Base-by-base conservation (phyloP, 2,329 filamentous ascomycete species). In the Sporothrix mexicana region DNA sequence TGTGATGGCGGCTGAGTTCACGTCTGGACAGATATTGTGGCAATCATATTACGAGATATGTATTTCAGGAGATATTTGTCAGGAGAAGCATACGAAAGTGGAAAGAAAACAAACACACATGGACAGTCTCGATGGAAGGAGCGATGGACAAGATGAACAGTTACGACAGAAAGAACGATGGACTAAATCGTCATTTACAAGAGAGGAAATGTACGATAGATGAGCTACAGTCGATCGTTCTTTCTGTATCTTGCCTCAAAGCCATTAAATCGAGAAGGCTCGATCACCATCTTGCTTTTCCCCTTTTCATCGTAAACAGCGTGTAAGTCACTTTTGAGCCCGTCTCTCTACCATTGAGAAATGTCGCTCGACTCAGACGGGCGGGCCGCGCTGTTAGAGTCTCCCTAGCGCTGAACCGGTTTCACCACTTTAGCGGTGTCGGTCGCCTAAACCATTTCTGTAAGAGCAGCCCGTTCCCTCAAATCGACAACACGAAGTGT, bases 341-440 rank as follows among this genome's bases (percentile, higher is more conserved):
- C 30, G 30, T 36, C 30, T 36, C 30, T 36, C 30, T 15, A 41
- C 61, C 20, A 41, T 47, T 66, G 61, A 23, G 59, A 64, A 25
- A 64, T 6, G n/a, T 7, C 17, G 36, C 36, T 23, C 9, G 59
- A 45, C 59, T 47, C 20, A 10, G 36, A 13, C 61, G 61, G 36
- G 20, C 61, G 61, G 41, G 41, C 61, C 41, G 61, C 41, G 23
- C 41, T 66, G 61, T 13, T 25, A 15, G 20, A 25, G 61, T 20
- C 41, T 23, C 59, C 7, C 61, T 66, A 66, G 61, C 41, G 41
- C 15, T 47, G 41, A 47, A 3, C 41, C 41, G 9, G 41, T 66
- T 17, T 45, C 41, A 64, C 61, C 61, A 64, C 3, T 64, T 64
- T 45, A 47, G 41, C 36, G 41, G 59, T 20, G 61, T 55, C 20